Evolutionary conservation across 2,329 filamentous ascomycete species (phyloP), one percentile per base, ranked within the genome.

Genomic region (Whalleya microplaca): DNA sequence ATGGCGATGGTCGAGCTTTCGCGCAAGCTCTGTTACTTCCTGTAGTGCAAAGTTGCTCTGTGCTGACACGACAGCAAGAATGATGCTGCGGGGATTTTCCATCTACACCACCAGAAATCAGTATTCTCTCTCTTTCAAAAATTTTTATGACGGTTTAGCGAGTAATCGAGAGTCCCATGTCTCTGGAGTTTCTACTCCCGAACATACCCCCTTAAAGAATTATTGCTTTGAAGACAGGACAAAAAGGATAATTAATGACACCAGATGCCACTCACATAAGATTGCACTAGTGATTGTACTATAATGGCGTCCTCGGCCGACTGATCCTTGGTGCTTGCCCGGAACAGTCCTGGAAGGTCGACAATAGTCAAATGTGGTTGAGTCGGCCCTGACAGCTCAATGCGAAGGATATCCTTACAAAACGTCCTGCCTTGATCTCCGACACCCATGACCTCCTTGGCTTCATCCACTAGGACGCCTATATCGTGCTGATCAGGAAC

Each of bases 1-100:
- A 8, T 76, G 75, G 3, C 72, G 58, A 14, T 69, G 56, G 50
- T 65, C 54, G 23, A 65, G 42, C 12, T 55, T 20, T 2, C 81
- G 76, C 16, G 82, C 74, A 41, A 76, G 65, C 9, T 79, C 73
- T 0, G 83, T 72, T 5, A 89, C 79, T 14, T 77, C 72, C 63
- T 89, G 85, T 20, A 84, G 79, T 14, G 81, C 80, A 61, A 79
- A 79, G 43, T 88, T 81, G 32, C 76, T 77, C 44, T 79, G 80
- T 1, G 82, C 82, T 0, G 78, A 80, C 0, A 86, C 75, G 0
- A 85, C 79, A 0, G 83, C 80, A 0, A 87, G 72, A 2, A 87
- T 83, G 53, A 89, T 84, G 62, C 78, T 86, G 1, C 82, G 73
- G 0, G 73, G 71, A 9, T 80, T 76, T 18, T 69, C 65, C 74